Conservation (phyloP, 163 green algal genomes). For the Scenedesmus sp. region DNA sequence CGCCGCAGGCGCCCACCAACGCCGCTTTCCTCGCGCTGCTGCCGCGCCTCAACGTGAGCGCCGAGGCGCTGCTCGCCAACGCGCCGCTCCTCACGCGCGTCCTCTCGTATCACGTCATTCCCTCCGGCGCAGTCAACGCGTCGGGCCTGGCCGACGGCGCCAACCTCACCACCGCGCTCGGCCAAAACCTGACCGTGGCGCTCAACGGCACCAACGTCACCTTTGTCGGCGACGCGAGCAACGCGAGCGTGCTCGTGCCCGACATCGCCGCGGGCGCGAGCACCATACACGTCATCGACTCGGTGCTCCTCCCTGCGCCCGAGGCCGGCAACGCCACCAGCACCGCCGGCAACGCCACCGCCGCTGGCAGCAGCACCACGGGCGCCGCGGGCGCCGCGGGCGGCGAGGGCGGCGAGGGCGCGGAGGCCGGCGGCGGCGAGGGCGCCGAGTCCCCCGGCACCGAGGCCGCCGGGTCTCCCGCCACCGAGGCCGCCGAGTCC, state of each 20-base stretch:
- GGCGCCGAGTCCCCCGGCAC: too few species aligned
- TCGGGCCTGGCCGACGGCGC: not conserved
- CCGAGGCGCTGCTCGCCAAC: constrained; percentile 3
- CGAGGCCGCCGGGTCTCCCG: too few species aligned
- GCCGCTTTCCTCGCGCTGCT: not conserved
- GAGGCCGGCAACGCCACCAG: too few species aligned
- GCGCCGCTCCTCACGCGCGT: not conserved
- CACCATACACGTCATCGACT: constrained; percentile 53
- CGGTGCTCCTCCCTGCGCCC: constrained; percentile 52
- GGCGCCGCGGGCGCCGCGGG: too few species aligned
- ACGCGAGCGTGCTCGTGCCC: constrained; percentile 45
- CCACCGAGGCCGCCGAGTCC: too few species aligned
- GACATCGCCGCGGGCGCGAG: constrained; percentile 55
- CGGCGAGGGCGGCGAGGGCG: too few species aligned
- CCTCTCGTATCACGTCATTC: constrained; percentile 20
- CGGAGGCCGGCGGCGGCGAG: too few species aligned
- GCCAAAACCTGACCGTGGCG: constrained; percentile 7
- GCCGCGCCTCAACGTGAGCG: not conserved
- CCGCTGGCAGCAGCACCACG: too few species aligned
- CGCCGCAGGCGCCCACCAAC: constrained; percentile 17
- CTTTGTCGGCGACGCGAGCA: constrained; percentile 32
- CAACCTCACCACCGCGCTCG: not conserved
- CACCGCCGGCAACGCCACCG: too few species aligned
- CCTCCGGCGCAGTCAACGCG: not conserved
- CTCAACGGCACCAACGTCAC: constrained; percentile 29